Conservation (phyloP, 1,284 basidiomycete species). For the Limonomyces culmigenus region DNA sequence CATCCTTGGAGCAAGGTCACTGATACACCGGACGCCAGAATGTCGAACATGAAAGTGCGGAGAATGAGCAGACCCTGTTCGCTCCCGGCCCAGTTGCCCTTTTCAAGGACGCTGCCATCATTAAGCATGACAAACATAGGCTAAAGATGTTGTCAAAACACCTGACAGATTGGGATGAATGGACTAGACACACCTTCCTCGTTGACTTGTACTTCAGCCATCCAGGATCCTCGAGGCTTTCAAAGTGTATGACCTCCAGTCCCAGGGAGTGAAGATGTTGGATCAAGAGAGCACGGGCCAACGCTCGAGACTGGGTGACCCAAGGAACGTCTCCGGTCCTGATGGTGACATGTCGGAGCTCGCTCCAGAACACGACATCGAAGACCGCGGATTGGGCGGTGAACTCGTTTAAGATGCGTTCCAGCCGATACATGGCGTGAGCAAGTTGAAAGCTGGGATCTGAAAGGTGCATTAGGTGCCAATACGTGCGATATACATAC, state of each 20-base stretch:
- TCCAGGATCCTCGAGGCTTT: slow-evolving; percentile 21
- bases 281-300: slow-evolving; percentile 35
- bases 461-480: slow-evolving; percentile 9
- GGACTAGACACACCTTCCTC: slow-evolving; percentile 19
- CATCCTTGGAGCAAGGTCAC: slow-evolving; percentile 31
- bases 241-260: slow-evolving; percentile 26
- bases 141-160: slow-evolving; percentile 14
- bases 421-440: slow-evolving; percentile 39
- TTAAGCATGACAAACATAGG: slow-evolving; percentile 51
- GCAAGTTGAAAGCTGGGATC: slow-evolving; percentile 42
- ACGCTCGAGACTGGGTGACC: slow-evolving; percentile 23
- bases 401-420: slow-evolving; percentile 31
- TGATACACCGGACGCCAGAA: slow-evolving; percentile 31
- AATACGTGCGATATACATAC: neutral
- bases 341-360: slow-evolving; percentile 22
- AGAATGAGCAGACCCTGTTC: slow-evolving; percentile 24
- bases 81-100: slow-evolving; percentile 7
- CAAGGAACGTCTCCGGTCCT: slow-evolving; percentile 19
- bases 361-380: slow-evolving; percentile 50
- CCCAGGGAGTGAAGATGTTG: slow-evolving; percentile 26
- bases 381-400: slow-evolving; percentile 33
- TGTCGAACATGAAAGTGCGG: slow-evolving; percentile 27
- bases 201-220: slow-evolving; percentile 29
- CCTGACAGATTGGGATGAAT: neutral
- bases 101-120: slow-evolving; percentile 24